Percentiles rank a stretch among this genome's conserved stretches.
phyloP scores from a whole-genome alignment of 805 yeast species.

The Brettanomyces anomalus region DNA sequence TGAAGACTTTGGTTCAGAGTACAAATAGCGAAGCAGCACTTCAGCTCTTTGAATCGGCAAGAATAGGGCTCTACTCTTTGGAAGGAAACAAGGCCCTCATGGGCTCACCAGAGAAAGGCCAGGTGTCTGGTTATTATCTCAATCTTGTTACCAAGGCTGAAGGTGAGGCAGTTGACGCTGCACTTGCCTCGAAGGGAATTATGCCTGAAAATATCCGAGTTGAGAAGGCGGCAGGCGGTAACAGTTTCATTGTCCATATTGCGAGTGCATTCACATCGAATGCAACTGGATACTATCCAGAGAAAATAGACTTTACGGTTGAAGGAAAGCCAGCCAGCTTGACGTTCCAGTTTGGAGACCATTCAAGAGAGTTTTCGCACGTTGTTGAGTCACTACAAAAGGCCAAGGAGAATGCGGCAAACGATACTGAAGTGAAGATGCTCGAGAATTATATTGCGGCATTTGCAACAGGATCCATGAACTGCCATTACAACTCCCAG shows the following conservation, averaged over 20 bases:
- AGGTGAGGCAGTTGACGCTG: conserved; percentile 56
- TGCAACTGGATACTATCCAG: conserved; percentile 50
- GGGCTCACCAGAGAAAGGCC: conserved; percentile 76
- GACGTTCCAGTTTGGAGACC: conserved; percentile 69
- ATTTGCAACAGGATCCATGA: conserved; percentile 74
- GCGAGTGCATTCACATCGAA: conserved; percentile 54
- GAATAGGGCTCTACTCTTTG: conserved; percentile 40
- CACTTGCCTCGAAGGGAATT: conserved; percentile 52
- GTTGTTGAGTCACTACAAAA: conserved; percentile 46
- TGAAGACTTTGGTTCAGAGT: conserved; percentile 38
- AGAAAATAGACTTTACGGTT: conserved; percentile 28
- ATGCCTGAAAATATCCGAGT: conserved; percentile 79
- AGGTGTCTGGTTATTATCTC: conserved; percentile 65
- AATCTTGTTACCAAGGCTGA: conserved; percentile 48
- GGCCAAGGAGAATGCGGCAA: conserved; percentile 61
- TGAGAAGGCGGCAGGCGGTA: conserved; percentile 38
- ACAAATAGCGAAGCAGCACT: conserved; percentile 27
- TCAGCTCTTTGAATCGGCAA: conserved; percentile 33
- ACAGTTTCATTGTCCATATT: conserved; percentile 48
- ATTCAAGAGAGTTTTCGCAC: conserved; percentile 49
- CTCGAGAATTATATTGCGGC: conserved; percentile 57
- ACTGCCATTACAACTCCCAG: conserved; percentile 79
- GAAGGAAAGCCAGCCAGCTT: conserved; percentile 32
- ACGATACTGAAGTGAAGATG: conserved; percentile 63
- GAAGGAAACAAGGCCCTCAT: conserved; percentile 43